Base-by-base conservation (phyloP, 371 early-diverging fungal genomes). In the Rhizopus delemar region DNA sequence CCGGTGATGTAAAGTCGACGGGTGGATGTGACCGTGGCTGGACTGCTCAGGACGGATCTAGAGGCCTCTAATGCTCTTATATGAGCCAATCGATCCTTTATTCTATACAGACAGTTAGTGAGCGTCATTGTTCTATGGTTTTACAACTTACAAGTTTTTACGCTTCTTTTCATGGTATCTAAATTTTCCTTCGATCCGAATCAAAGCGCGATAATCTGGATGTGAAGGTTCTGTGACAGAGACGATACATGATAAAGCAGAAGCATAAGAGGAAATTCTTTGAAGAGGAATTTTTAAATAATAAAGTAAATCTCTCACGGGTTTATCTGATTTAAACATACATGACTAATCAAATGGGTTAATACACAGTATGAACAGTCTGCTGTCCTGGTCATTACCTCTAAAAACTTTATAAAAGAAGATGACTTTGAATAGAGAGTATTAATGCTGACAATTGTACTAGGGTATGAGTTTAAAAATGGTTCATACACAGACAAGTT, bases 371-470 rank as follows among this genome's bases (percentile, higher is more conserved):
- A 46, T 15, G 15, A 52, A 5, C 22, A 32, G 22, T 56, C 9
- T 13, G 29, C 39, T 38, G 22, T 22, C 2, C 22, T 22, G 22
- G 22, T 22, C 22, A 22, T 57, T 66, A 66, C 73, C 32, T 66
- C 67, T 13, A 73, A 34, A 11, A 63, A 46, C 53, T 66, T 66
- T 9, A 51, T 9, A 39, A 73, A 69, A 9, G 59, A 41, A 3
- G 60, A 33, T 3, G 64, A 65, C 53, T 55, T 59, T 13, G 33
- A 59, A 34, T 55, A 66, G 22, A 73, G 45, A 16, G 35, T 51
- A 34, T 73, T 63, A 13, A 73, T 38, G 34, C 64, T 64, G 12
- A 66, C 58, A 41, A 69, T 49, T 12, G 36, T 43, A 43, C n/a
- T 54, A 35, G 69, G 55, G 34, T 63, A 69, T 3, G 36, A 38